Evolutionary conservation across 164 flowering plant species (phyloP).

Genomic region (Macadamia tetraphylla): DNA sequence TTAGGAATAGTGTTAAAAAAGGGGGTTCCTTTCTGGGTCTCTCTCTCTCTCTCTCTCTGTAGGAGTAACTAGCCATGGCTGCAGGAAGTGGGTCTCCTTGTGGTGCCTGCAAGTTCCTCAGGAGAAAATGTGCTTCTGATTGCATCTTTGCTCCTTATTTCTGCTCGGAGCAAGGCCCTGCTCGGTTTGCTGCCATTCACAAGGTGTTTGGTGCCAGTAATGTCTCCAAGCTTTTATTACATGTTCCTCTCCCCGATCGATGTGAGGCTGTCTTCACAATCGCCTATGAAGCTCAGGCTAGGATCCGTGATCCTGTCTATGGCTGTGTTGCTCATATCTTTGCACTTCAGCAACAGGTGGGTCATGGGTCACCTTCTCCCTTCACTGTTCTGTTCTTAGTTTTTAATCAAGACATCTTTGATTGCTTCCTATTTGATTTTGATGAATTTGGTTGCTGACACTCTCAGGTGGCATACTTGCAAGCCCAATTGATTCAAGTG

Average conservation of each 20-base stretch:
- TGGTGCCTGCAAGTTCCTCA: slow-evolving; percentile 97
- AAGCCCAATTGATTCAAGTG: slow-evolving; percentile 76
- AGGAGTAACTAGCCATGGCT: slow-evolving; percentile 17
- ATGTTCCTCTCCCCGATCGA: slow-evolving; percentile 70
- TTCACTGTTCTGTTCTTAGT: not conserved
- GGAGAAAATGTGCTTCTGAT: slow-evolving; percentile 84
- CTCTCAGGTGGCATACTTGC: slow-evolving; percentile 62
- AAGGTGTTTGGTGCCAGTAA: slow-evolving; percentile 99
- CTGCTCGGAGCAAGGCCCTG: slow-evolving; percentile 88
- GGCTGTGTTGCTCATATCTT: slow-evolving; percentile 98
- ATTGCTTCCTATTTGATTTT: not conserved
- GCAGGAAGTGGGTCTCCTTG: slow-evolving; percentile 70
- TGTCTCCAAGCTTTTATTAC: slow-evolving; percentile 73
- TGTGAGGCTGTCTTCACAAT: slow-evolving; percentile 95
- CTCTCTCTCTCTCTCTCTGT: no score
- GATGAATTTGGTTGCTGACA: not conserved
- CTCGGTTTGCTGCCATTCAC: slow-evolving; percentile 91
- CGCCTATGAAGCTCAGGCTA: slow-evolving; percentile 94
- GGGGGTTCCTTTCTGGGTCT: no score
- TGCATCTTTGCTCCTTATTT: slow-evolving; percentile 96
- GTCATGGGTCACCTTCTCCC: not conserved
- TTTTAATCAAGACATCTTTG: not conserved
- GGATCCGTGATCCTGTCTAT: slow-evolving; percentile 89
- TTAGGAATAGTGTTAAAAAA: no score
- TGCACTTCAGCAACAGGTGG: slow-evolving; percentile 94